Conservation (phyloP, 345 rosid species). For the Microthlaspi erraticum region DNA sequence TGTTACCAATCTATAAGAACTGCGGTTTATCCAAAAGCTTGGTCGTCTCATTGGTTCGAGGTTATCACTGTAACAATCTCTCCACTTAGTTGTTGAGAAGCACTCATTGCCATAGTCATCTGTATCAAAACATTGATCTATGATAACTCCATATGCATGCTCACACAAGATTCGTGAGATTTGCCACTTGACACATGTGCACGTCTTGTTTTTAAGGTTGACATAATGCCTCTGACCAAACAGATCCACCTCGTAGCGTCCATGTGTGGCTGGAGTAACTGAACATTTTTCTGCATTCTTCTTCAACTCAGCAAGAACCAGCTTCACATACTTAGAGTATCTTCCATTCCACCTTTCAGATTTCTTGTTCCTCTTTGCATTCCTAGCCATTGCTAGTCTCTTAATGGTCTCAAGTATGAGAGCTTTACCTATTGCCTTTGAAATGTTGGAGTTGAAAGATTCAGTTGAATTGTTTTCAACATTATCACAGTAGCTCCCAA, state of each 20-base stretch:
- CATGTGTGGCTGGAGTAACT: too few relatives aligned
- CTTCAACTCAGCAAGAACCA: too few relatives aligned
- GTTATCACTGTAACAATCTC: neutral
- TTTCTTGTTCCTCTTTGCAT: neutral
- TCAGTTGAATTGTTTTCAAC: neutral
- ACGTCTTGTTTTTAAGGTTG: neutral
- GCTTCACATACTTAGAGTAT: neutral
- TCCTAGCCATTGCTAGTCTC: neutral
- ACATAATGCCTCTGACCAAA: neutral
- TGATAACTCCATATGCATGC: neutral
- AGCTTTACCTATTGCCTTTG: neutral
- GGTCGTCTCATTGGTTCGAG: too few relatives aligned
- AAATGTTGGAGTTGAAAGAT: neutral
- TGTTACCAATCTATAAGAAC: too few relatives aligned
- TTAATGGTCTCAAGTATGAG: neutral
- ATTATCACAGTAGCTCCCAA: neutral
- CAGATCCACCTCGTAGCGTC: neutral
- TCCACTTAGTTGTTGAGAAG: neutral
- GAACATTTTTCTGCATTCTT: neutral
- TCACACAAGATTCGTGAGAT: neutral
- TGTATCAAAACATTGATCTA: neutral
- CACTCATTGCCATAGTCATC: neutral
- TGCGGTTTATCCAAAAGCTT: too few relatives aligned
- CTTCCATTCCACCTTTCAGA: neutral
- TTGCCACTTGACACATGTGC: too few relatives aligned